phyloP scores from a whole-genome alignment of 352 stramenopile species.

The Pythium scleroteichum region DNA sequence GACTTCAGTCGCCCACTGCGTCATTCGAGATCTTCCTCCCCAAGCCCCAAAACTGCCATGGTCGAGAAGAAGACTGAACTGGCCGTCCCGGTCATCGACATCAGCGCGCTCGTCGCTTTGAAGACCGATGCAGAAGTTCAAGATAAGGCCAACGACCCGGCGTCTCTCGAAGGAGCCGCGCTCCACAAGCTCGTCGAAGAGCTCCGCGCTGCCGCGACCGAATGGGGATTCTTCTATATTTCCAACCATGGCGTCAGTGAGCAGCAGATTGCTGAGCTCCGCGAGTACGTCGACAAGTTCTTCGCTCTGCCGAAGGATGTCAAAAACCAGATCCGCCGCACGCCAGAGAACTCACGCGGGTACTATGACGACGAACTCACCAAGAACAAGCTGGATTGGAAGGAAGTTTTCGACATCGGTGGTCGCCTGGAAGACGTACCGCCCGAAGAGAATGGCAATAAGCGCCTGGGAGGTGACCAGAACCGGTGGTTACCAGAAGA shows the following conservation, averaged over 20 bases:
- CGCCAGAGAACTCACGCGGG: constrained; percentile 80
- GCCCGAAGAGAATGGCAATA: too few relatives aligned
- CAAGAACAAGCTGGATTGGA: constrained; percentile 94
- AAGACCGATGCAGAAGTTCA: not conserved
- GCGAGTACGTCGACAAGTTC: constrained; percentile 63
- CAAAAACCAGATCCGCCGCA: constrained; percentile 63
- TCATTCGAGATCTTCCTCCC: too few relatives aligned
- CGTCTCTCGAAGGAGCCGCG: not conserved
- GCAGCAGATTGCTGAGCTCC: constrained; percentile 66
- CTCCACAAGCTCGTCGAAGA: constrained; percentile 41
- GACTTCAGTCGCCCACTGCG: too few relatives aligned
- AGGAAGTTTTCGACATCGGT: constrained; percentile 82
- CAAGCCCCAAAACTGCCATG: too few relatives aligned
- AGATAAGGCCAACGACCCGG: not conserved
- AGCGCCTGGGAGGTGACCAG: too few relatives aligned
- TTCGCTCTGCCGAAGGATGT: constrained; percentile 72
- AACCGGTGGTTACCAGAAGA: constrained; percentile 55
- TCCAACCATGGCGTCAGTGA: constrained; percentile 69
- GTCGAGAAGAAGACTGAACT: not conserved
- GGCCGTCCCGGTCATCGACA: constrained; percentile 1
- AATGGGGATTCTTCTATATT: constrained; percentile 94
- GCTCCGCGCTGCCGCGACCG: constrained; percentile 53
- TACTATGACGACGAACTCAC: constrained; percentile 95
- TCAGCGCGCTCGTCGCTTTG: not conserved
- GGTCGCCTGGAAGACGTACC: constrained; percentile 31